A percentile compares a stretch with the other conserved stretches of the same genome.
Evolutionary conservation across 2,329 filamentous ascomycete species (phyloP).

Genomic region (Epichloe baconii): DNA sequence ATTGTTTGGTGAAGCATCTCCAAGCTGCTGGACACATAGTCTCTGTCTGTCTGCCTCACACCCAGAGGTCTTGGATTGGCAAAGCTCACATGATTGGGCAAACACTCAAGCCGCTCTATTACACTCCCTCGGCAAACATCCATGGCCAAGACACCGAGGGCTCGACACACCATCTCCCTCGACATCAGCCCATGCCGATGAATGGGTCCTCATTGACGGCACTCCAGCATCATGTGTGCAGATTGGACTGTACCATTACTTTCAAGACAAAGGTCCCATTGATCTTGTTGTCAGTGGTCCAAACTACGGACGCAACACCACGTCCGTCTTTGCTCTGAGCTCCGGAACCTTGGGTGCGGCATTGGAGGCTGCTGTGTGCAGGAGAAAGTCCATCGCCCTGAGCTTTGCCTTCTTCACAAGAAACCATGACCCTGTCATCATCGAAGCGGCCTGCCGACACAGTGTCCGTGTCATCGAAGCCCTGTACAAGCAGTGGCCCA

Average conservation of each 20-base stretch:
- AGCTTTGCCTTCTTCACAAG: conserved; percentile 82
- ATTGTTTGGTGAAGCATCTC: conserved; percentile 57
- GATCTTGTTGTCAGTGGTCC: conserved; percentile 70
- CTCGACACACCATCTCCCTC: conserved; percentile 47
- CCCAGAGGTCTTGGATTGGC: conserved; percentile 93
- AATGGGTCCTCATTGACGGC: conserved; percentile 72
- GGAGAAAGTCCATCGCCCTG: conserved; percentile 61
- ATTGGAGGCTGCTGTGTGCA: conserved; percentile 63
- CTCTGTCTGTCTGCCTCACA: conserved; percentile 80
- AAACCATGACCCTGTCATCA: conserved; percentile 71
- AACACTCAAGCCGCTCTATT: conserved; percentile 73
- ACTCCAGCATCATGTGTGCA: conserved; percentile 73
- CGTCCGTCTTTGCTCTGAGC: conserved; percentile 64
- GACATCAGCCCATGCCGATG: conserved; percentile 46
- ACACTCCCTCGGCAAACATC: conserved; percentile 42
- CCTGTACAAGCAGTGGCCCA: conserved; percentile 60
- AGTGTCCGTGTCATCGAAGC: conserved; percentile 68
- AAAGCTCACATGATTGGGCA: conserved; percentile 95
- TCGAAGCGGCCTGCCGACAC: conserved; percentile 62
- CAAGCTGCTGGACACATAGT: conserved; percentile 70
- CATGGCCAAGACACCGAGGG: conserved; percentile 41
- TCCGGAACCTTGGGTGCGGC: conserved; percentile 68
- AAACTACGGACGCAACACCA: conserved; percentile 75
- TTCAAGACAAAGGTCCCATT: conserved; percentile 55
- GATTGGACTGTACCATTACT: conserved; percentile 71